These are phyloP conservation scores for Butyriboletus loyo DNA, from an alignment of 768 basidiomycete species.

Conservation along the genomic window DNA sequence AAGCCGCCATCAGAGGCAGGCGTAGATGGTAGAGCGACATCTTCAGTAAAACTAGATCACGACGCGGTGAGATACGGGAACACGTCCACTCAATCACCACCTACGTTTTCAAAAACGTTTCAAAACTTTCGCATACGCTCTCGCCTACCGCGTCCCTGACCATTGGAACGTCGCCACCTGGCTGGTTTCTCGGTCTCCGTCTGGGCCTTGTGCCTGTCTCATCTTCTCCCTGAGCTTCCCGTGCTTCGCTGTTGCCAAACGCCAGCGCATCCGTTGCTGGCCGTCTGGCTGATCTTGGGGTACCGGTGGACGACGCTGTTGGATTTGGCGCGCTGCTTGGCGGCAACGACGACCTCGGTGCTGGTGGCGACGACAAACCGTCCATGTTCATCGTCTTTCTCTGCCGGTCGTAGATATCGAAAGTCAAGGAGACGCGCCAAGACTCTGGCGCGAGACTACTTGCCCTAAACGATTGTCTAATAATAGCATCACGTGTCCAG, in stretches of 20 bases:
- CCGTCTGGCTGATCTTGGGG: slow-evolving; percentile 34
- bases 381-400: slow-evolving; percentile 51
- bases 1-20: slow-evolving; percentile 71
- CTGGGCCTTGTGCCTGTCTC: slow-evolving; percentile 43
- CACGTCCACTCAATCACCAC: slow-evolving; percentile 25
- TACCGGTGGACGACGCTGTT: slow-evolving; percentile 36
- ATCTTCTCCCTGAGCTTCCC: slow-evolving; percentile 39
- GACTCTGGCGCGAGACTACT: slow-evolving; percentile 40
- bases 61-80: neutral
- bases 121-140: slow-evolving; percentile 89
- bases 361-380: slow-evolving; percentile 55
- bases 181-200: slow-evolving; percentile 40
- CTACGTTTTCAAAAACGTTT: slow-evolving; percentile 87
- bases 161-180: slow-evolving; percentile 70
- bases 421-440: slow-evolving; percentile 20
- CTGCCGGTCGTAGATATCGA: neutral
- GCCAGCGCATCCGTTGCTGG: slow-evolving; percentile 52
- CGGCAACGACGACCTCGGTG: slow-evolving; percentile 50
- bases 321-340: slow-evolving; percentile 47
- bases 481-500: slow-evolving; percentile 14
- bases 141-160: slow-evolving; percentile 96
- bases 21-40: slow-evolving; percentile 73
- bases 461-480: slow-evolving; percentile 36
- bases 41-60: slow-evolving; percentile 71
- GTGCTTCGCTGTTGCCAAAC: slow-evolving; percentile 51